These are phyloP conservation scores for Starmera quercuum DNA, from an alignment of 805 yeast species.

Conservation along the genomic window DNA sequence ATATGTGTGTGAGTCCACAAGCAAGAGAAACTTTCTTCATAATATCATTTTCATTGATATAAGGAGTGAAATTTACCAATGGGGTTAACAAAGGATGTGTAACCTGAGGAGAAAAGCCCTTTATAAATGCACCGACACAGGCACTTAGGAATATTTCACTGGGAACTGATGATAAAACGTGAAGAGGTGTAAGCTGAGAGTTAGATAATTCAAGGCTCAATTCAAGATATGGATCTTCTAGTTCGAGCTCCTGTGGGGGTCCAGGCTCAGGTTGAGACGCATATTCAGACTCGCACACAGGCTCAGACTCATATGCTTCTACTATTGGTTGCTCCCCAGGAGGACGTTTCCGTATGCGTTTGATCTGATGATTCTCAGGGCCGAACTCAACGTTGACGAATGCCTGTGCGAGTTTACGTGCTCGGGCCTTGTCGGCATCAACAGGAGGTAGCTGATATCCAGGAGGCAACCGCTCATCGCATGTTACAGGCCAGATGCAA, in stretches of 20 bases:
- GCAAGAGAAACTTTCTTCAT: constrained; percentile 28
- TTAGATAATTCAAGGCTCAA: constrained; percentile 25
- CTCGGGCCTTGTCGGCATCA: constrained; percentile 4
- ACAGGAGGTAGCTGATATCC: constrained; percentile 15
- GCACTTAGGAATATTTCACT: constrained; percentile 33
- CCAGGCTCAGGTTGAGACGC: too few species aligned
- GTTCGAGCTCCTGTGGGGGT: too few species aligned
- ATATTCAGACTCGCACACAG: too few species aligned
- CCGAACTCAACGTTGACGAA: constrained; percentile 6
- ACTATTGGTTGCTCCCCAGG: too few species aligned
- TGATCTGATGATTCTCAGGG: constrained; percentile 8
- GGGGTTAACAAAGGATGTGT: constrained; percentile 35
- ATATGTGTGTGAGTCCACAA: constrained; percentile 33
- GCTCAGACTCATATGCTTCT: too few species aligned
- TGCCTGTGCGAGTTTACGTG: constrained; percentile 8
- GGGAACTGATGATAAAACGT: constrained; percentile 37
- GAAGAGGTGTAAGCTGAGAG: constrained; percentile 25
- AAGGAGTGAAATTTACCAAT: constrained; percentile 31
- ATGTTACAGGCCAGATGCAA: constrained; percentile 18
- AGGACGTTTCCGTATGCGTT: too few species aligned
- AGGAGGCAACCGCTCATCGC: too few species aligned
- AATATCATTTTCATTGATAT: constrained; percentile 21
- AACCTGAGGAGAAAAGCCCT: constrained; percentile 32
- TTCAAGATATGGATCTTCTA: too few species aligned
- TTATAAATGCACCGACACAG: constrained; percentile 33